phyloP scores from a whole-genome alignment of 2,329 filamentous ascomycete genomes.

The Epichloe brachyelytri region DNA sequence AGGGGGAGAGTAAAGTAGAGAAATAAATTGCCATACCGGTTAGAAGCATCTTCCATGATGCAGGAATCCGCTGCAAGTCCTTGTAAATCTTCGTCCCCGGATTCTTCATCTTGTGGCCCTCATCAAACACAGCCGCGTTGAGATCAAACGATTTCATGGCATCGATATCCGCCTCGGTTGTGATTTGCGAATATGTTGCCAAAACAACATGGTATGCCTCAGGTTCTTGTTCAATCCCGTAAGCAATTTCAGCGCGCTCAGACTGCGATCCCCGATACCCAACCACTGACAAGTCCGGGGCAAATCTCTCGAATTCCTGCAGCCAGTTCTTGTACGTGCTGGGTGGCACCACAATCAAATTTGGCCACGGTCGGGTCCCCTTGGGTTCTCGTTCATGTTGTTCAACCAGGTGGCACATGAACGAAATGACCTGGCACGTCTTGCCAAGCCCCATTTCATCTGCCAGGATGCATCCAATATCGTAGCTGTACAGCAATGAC shows the following conservation, averaged over 20 bases:
- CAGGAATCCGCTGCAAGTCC: conserved; percentile 62
- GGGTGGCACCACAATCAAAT: conserved; percentile 81
- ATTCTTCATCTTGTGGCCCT: conserved; percentile 90
- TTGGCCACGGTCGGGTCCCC: conserved; percentile 43
- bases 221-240: conserved; percentile 50
- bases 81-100: conserved; percentile 69
- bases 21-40: conserved; percentile 18
- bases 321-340: conserved; percentile 96
- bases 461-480: conserved; percentile 79
- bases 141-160: conserved; percentile 36
- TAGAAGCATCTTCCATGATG: conserved; percentile 75
- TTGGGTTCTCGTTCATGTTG: conserved; percentile 29
- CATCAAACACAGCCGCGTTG: conserved; percentile 66
- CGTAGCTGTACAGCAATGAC: conserved; percentile 64
- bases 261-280: conserved; percentile 54
- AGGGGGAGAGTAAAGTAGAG: neutral
- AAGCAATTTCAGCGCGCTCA: conserved; percentile 54
- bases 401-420: conserved; percentile 72
- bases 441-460: conserved; percentile 98
- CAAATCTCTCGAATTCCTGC: conserved; percentile 78
- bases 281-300: conserved; percentile 62
- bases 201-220: conserved; percentile 51
- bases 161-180: conserved; percentile 34
- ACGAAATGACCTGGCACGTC: conserved; percentile 90
- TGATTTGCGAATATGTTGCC: conserved; percentile 48